A percentile compares a stretch with the other conserved stretches of the same genome.
Conservation (phyloP, 345 rosid species). For the Viola odorata region DNA sequence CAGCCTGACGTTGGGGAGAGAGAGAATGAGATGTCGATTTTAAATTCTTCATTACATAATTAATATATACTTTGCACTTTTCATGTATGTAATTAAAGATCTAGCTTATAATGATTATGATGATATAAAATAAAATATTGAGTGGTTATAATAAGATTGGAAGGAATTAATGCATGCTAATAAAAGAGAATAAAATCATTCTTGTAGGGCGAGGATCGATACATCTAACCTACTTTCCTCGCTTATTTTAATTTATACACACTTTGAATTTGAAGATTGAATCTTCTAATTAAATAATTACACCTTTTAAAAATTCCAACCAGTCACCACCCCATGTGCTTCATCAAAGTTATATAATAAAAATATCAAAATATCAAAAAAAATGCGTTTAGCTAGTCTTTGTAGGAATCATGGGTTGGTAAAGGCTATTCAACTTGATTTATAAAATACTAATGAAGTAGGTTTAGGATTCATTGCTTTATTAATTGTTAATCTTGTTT, state of each 20-base stretch:
- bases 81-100: too few relatives aligned
- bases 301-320: conserved; percentile 14
- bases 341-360: conserved; percentile 10
- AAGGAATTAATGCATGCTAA: conserved; percentile 8
- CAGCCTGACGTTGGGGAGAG: too few relatives aligned
- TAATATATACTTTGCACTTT: too few relatives aligned
- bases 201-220: conserved; percentile 24
- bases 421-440: conserved; percentile 29
- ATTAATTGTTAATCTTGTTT: background rate
- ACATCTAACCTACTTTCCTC: conserved; percentile 13
- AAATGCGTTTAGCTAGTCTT: conserved; percentile 16
- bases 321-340: conserved; percentile 44
- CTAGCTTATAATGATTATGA: background rate
- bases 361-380: background rate
- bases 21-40: too few relatives aligned
- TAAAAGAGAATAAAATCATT: conserved; percentile 24
- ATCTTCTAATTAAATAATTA: background rate
- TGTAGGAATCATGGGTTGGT: conserved; percentile 26
- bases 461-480: conserved; percentile 11
- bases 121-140: background rate
- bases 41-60: too few relatives aligned
- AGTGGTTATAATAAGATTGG: too few relatives aligned
- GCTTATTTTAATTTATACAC: conserved; percentile 3
- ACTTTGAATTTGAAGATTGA: conserved; percentile 9
- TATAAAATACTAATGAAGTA: conserved; percentile 7